These are phyloP conservation scores for Fusarium sp. DNA, from an alignment of 2,329 filamentous ascomycete species.

Conservation along the genomic window DNA sequence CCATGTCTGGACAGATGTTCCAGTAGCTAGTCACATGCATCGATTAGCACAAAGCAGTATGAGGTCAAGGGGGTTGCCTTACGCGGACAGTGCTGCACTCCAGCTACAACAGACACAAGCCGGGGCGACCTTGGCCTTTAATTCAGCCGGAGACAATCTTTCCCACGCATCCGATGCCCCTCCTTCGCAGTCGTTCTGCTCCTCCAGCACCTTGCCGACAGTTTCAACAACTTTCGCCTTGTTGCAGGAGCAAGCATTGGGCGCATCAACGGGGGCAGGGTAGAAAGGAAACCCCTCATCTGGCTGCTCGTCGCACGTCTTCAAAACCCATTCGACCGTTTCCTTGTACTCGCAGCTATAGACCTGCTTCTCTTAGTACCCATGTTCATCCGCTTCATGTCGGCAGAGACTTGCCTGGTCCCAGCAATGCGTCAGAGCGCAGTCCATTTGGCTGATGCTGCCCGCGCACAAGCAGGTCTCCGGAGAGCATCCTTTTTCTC, in stretches of 20 bases:
- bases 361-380: background rate
- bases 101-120: conserved; percentile 2
- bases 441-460: background rate
- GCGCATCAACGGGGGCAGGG: background rate
- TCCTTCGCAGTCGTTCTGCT: background rate
- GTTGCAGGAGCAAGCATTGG: background rate
- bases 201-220: background rate
- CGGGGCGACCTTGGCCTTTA: background rate
- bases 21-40: background rate
- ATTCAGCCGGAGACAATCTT: background rate
- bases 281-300: background rate
- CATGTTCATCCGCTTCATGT: background rate
- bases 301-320: background rate
- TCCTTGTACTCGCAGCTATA: background rate
- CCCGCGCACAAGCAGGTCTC: background rate
- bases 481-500: background rate
- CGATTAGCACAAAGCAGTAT: background rate
- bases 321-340: background rate
- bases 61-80: background rate
- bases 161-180: background rate
- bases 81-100: background rate
- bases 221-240: background rate
- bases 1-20: conserved; percentile 8
- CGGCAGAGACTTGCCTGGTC: background rate
- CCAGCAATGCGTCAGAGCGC: conserved; percentile 8